Evolutionary conservation across 345 rosid genomes (phyloP).

Genomic region (Dipteronia dyeriana): DNA sequence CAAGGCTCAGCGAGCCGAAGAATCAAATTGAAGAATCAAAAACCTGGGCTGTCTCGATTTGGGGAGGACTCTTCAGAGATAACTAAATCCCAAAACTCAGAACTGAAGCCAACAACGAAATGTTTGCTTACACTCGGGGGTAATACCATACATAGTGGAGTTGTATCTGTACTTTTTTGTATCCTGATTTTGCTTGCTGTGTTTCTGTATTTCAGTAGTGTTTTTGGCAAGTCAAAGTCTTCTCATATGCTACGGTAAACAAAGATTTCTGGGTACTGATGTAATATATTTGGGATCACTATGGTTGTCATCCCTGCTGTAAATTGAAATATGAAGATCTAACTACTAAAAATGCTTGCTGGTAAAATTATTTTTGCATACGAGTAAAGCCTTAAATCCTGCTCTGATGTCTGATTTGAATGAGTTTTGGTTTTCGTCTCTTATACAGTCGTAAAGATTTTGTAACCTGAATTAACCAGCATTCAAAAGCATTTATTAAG

Average conservation of each 20-base stretch:
- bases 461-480: too few species aligned
- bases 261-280: constrained; percentile 20
- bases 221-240: constrained; percentile 19
- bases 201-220: constrained; percentile 19
- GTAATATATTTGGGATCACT: background rate
- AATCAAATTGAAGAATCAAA: constrained; percentile 25
- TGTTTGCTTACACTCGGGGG: constrained; percentile 14
- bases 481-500: too few species aligned
- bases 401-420: too few species aligned
- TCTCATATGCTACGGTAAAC: constrained; percentile 1
- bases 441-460: too few species aligned
- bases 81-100: background rate
- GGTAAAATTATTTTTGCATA: background rate
- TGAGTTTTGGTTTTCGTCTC: too few species aligned
- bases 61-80: background rate
- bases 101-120: background rate
- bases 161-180: constrained; percentile 4
- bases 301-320: background rate
- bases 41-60: background rate
- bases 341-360: background rate
- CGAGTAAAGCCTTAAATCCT: too few species aligned
- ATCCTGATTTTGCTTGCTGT: constrained; percentile 28
- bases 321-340: background rate
- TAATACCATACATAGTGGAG: constrained; percentile 7
- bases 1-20: constrained; percentile 36